Evolutionary conservation across 208 protist species (phyloP).

Genomic region (Crithidia thermophila): DNA sequence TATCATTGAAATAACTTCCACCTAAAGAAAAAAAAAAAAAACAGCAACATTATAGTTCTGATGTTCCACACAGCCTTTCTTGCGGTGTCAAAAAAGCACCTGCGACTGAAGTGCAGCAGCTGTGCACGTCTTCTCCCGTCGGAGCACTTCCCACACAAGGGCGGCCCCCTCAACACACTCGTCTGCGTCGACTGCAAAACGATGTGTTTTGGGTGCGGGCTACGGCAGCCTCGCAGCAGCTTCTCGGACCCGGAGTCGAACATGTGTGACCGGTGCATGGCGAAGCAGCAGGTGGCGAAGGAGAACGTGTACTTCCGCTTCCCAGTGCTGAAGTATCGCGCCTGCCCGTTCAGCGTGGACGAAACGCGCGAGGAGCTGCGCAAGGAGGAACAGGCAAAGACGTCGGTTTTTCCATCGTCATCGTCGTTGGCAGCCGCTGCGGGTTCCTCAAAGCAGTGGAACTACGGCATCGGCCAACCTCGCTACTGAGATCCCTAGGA

Average conservation of each 20-base stretch:
- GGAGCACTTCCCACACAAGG: constrained; percentile 63
- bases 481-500: constrained; percentile 5
- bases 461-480: constrained; percentile 10
- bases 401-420: neutral
- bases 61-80: constrained; percentile 32
- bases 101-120: constrained; percentile 59
- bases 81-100: constrained; percentile 70
- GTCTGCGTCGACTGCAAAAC: constrained; percentile 78
- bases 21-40: neutral
- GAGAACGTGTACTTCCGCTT: constrained; percentile 91
- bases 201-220: constrained; percentile 72
- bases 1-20: too few relatives aligned
- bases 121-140: constrained; percentile 73
- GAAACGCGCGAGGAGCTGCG: constrained; percentile 71
- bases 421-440: neutral
- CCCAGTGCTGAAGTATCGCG: constrained; percentile 84
- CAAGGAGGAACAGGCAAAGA: constrained; percentile 27
- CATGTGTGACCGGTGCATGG: constrained; percentile 68
- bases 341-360: constrained; percentile 85
- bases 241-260: constrained; percentile 51
- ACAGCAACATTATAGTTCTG: too few relatives aligned
- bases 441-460: constrained; percentile 5
- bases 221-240: constrained; percentile 51
- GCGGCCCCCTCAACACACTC: constrained; percentile 50
- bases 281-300: constrained; percentile 73